A percentile compares a stretch with the other conserved stretches of the same genome.
Evolutionary conservation across 345 rosid genomes (phyloP).

Genomic region (Hirschfeldia incana): DNA sequence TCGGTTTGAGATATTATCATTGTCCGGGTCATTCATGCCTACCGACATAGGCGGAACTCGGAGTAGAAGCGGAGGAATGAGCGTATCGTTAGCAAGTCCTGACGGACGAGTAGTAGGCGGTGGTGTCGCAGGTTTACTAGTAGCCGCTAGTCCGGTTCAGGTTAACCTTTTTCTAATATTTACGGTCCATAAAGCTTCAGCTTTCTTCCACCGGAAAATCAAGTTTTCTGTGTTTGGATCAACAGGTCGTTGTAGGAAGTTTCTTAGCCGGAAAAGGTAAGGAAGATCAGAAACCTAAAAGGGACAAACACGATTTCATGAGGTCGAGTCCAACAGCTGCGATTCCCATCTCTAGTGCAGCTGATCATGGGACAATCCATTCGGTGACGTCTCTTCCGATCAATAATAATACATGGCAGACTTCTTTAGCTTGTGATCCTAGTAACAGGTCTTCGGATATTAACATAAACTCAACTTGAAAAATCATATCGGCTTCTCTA

Average conservation of each 20-base stretch:
- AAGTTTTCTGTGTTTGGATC: background rate
- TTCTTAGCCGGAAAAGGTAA: conserved; percentile 67
- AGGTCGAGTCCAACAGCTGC: conserved; percentile 38
- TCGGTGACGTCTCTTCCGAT: conserved; percentile 15
- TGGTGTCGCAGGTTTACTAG: conserved; percentile 83
- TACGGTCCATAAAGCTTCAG: background rate
- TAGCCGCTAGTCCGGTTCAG: conserved; percentile 96
- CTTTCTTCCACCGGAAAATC: background rate
- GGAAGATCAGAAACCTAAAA: conserved; percentile 70
- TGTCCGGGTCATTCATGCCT: conserved; percentile 98
- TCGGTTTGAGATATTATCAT: conserved; percentile 89
- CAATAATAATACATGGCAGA: conserved; percentile 29
- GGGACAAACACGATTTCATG: conserved; percentile 49
- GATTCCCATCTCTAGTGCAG: conserved; percentile 36
- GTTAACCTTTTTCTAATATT: conserved; percentile 30
- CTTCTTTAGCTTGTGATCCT: conserved; percentile 32
- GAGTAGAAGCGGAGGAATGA: conserved; percentile 96
- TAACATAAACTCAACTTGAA: conserved; percentile 26
- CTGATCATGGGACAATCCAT: conserved; percentile 31
- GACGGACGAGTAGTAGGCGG: conserved; percentile 98
- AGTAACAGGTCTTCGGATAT: conserved; percentile 27
- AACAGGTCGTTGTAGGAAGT: conserved; percentile 91
- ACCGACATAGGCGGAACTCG: conserved; percentile 78
- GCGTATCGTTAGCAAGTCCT: conserved; percentile 85
- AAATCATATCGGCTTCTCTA: background rate